Evolutionary conservation across 768 basidiomycete genomes (phyloP).

Genomic region (Mycena maculata): DNA sequence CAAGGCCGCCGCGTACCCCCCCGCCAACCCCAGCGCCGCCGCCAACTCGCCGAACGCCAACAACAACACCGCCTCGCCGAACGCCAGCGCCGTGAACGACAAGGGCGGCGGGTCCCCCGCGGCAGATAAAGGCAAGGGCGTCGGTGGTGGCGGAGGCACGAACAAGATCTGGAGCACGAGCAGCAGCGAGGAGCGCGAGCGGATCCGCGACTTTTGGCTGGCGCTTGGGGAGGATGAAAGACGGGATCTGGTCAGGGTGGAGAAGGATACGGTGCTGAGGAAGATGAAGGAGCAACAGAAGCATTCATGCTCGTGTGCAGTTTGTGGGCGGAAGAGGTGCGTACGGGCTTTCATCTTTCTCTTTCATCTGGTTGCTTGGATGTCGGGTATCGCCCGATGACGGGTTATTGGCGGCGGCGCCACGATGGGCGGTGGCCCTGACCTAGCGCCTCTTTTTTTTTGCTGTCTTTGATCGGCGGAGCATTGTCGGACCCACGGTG

Average conservation of each 20-base stretch:
- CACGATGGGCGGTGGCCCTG: too few relatives aligned
- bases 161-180: conserved; percentile 96
- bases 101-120: too few relatives aligned
- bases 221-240: conserved; percentile 92
- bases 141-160: conserved; percentile 50
- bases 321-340: conserved; percentile 96
- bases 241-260: conserved; percentile 92
- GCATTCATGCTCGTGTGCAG: conserved; percentile 94
- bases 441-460: too few relatives aligned
- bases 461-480: too few relatives aligned
- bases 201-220: conserved; percentile 99
- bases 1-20: conserved; percentile 54
- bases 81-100: too few relatives aligned
- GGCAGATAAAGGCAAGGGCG: background rate
- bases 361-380: conserved; percentile 40
- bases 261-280: conserved; percentile 96
- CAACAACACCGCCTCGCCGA: too few relatives aligned
- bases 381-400: too few relatives aligned
- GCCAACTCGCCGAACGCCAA: background rate
- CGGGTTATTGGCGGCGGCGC: too few relatives aligned
- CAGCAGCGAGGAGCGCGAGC: conserved; percentile 92
- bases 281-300: conserved; percentile 99
- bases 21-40: conserved; percentile 54
- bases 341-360: conserved; percentile 48
- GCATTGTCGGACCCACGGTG: too few relatives aligned